Evolutionary conservation across 805 yeast species (phyloP).

Genomic region (baker's yeast (Saccharomyces cerevisiae)): DNA sequence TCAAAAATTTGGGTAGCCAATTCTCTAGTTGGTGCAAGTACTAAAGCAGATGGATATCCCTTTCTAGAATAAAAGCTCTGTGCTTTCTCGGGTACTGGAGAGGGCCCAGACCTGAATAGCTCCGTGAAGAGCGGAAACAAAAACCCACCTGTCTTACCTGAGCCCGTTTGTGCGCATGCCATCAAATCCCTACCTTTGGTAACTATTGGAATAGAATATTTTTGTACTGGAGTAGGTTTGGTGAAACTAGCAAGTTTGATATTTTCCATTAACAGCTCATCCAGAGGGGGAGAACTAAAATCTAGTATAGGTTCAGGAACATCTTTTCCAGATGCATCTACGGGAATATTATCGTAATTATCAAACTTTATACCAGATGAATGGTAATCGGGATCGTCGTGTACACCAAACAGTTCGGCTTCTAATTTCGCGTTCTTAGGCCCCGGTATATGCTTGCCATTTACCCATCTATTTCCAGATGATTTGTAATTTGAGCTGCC

Average conservation of each 20-base stretch:
- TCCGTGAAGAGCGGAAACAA: conserved; percentile 91
- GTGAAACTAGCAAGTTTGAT: conserved; percentile 79
- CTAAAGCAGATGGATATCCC: conserved; percentile 87
- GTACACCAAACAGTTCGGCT: conserved; percentile 74
- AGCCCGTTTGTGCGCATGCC: conserved; percentile 97
- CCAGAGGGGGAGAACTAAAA: conserved; percentile 87
- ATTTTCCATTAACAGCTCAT: conserved; percentile 74
- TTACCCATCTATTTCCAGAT: conserved; percentile 60
- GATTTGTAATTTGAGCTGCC: conserved; percentile 15
- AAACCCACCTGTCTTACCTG: conserved; percentile 99
- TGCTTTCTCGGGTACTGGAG: conserved; percentile 38
- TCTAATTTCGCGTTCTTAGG: conserved; percentile 61
- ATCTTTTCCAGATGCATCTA: conserved; percentile 87
- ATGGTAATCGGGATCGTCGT: conserved; percentile 51
- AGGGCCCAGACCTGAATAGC: conserved; percentile 80
- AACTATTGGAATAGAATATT: conserved; percentile 85
- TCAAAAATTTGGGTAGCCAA: conserved; percentile 92
- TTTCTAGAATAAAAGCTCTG: conserved; percentile 45
- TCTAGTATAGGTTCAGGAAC: conserved; percentile 86
- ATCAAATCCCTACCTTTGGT: conserved; percentile 81
- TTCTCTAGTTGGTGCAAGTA: conserved; percentile 98
- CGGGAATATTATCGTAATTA: conserved; percentile 95
- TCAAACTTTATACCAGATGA: conserved; percentile 96
- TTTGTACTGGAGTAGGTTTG: conserved; percentile 92
- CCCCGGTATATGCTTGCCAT: conserved; percentile 83